phyloP scores from a whole-genome alignment of 2,329 filamentous ascomycete species.

The Capronia coronata region DNA sequence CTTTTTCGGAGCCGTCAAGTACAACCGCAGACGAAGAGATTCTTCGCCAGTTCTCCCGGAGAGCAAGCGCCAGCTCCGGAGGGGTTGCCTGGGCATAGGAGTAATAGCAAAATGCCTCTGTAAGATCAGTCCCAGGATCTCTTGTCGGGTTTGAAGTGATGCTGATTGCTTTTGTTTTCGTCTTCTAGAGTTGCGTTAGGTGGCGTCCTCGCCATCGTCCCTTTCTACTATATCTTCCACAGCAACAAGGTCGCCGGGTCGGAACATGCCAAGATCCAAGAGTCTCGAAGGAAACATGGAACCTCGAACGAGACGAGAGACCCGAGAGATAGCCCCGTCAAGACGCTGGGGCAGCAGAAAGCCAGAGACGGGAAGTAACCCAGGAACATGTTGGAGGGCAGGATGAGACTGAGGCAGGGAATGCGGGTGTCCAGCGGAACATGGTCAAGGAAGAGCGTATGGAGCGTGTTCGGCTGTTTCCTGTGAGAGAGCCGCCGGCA shows the following conservation, averaged over 20 bases:
- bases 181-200: slow-evolving; percentile 1
- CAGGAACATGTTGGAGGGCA: not conserved
- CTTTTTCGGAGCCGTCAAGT: no score
- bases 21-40: no score
- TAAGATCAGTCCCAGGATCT: not conserved
- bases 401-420: not conserved
- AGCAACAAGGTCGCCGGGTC: slow-evolving; percentile 8
- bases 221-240: slow-evolving; percentile 21
- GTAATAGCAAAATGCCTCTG: slow-evolving; percentile 9
- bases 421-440: not conserved
- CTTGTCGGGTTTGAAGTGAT: not conserved
- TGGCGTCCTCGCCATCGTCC: slow-evolving; percentile 3
- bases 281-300: slow-evolving; percentile 3
- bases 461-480: no score
- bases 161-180: not conserved
- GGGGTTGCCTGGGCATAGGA: slow-evolving; percentile 1
- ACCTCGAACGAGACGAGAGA: slow-evolving; percentile 14
- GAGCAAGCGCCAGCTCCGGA: not conserved
- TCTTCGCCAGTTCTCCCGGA: no score
- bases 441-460: no score
- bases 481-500: no score
- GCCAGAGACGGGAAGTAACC: slow-evolving; percentile 1
- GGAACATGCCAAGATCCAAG: slow-evolving; percentile 9
- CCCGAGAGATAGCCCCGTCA: slow-evolving; percentile 19
- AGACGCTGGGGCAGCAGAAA: slow-evolving; percentile 21